Evolutionary conservation across 2,329 filamentous ascomycete species (phyloP).

Genomic region (Aspergillus novoparasiticus): DNA sequence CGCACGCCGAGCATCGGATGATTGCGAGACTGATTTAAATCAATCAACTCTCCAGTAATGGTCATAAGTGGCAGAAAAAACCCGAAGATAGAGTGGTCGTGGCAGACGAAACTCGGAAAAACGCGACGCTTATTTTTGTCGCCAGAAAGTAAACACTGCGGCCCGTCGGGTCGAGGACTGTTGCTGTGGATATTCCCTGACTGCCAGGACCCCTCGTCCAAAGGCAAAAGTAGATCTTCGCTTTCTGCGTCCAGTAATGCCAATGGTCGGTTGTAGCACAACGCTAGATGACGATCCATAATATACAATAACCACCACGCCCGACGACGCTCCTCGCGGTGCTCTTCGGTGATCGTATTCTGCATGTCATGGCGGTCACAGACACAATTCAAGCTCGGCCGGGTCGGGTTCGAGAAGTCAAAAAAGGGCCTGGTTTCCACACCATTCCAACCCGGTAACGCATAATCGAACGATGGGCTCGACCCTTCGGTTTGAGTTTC

Average conservation of each 20-base stretch:
- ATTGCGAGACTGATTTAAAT: conserved; percentile 84
- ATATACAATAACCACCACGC: conserved; percentile 96
- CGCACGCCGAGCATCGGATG: conserved; percentile 80
- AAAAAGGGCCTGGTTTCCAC: conserved; percentile 54
- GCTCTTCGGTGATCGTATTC: conserved; percentile 68
- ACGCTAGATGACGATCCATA: conserved; percentile 83
- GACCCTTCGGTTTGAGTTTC: conserved; percentile 34
- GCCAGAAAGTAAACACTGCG: conserved; percentile 36
- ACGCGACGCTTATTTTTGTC: conserved; percentile 54
- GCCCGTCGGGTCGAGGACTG: conserved; percentile 44
- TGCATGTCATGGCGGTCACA: conserved; percentile 33
- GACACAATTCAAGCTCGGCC: conserved; percentile 39
- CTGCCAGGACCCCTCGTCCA: conserved; percentile 86
- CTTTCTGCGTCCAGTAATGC: conserved; percentile 88
- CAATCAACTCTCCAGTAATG: conserved; percentile 87
- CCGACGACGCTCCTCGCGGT: conserved; percentile 82
- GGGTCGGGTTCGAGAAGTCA: conserved; percentile 43
- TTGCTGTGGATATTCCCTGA: conserved; percentile 72
- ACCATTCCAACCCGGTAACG: conserved; percentile 40
- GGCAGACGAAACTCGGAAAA: conserved; percentile 82
- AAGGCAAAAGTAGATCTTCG: conserved; percentile 78
- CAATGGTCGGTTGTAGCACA: conserved; percentile 89
- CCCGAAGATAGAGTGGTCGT: conserved; percentile 84
- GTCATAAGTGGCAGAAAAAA: conserved; percentile 95
- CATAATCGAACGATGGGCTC: conserved; percentile 37